Evolutionary conservation across 495 filamentous ascomycete species (phyloP).

Genomic region (Diplogelasinospora grovesii): DNA sequence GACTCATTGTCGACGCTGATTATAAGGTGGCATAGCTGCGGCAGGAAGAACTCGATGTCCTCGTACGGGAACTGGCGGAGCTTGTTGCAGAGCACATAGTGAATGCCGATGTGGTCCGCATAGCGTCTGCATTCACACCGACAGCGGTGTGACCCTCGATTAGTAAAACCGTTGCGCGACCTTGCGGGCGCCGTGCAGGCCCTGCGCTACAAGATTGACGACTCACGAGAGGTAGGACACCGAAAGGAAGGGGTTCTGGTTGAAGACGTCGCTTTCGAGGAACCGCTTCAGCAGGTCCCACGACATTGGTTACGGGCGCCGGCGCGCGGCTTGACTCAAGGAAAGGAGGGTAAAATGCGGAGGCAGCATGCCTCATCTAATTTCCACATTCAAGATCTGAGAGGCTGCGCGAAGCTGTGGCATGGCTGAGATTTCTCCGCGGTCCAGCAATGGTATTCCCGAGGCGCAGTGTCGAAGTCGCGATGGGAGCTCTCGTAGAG

Average conservation of each 20-base stretch:
- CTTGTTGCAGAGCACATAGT: conserved; percentile 73
- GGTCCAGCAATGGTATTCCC: too few relatives aligned
- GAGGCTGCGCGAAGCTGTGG: conserved; percentile 8
- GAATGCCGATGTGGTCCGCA: conserved; percentile 74
- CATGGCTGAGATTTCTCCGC: conserved; percentile 22
- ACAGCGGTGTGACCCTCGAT: too few relatives aligned
- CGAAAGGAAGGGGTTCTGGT: conserved; percentile 70
- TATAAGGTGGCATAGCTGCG: conserved; percentile 71
- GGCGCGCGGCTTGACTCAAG: conserved; percentile 15
- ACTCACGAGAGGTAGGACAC: conserved; percentile 73
- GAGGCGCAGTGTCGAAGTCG: too few relatives aligned
- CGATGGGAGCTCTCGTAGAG: conserved; percentile 4
- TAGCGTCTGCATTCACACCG: conserved; percentile 58
- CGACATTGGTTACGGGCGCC: conserved; percentile 35
- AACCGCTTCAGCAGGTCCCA: conserved; percentile 66
- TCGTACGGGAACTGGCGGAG: conserved; percentile 73
- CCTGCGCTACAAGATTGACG: background rate
- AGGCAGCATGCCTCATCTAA: conserved; percentile 19
- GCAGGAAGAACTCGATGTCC: conserved; percentile 79
- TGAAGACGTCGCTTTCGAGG: conserved; percentile 78
- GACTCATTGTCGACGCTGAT: conserved; percentile 77
- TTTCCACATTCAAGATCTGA: background rate
- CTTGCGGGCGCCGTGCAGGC: too few relatives aligned
- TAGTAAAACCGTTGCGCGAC: too few relatives aligned
- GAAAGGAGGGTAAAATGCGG: conserved; percentile 14